Base-by-base conservation (phyloP, 257 asterid genomes). In the Nyctanthes arbortristis region DNA sequence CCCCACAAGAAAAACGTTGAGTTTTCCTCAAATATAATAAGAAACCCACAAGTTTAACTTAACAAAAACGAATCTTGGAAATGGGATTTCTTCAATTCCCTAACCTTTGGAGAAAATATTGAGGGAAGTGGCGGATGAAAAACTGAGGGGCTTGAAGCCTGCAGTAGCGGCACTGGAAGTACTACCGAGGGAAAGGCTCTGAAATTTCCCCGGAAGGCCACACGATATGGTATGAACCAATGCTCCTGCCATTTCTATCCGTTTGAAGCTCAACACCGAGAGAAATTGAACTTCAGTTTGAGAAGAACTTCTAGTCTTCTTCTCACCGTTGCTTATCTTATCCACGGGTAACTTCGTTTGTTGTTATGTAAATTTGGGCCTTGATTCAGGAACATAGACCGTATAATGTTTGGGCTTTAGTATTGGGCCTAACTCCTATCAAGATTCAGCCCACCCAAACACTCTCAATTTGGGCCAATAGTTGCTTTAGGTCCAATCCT, bases 51-150 rank as follows among this genome's bases (percentile, higher is more conserved):
- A 3, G n/a, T 4, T 13, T 7, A 37, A 39, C 7, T 5, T 3
- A 20, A 43, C 20, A 27, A 33, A 34, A 34, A 3, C 1, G 24
- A 57, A 68, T 30, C 34, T 5, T 30, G 18, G 31, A 22, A 67
- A 59, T 54, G 66, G 71, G 67, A 25, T 11, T 16, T 24, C 27
- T 33, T 0, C 4, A 14, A 29, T 25, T 29, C 29, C 7, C 71
- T 78, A 59, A 93, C 98, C 97, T 69, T 66, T 73, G 13, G 97
- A 75, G 79, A 90, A 90, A 49, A 87, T 76, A 69, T 52, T 78
- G 66, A 73, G 16, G 3, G 88, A 87, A 82, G 85, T 63, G 74
- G 67, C 78, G 67, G 89, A 81, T 12, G 96, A 90, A 72, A 91
- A 87, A 82, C 91, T 84, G 66, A 87, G 89, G n/a, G 89, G 83